Percentiles rank a stretch among this genome's conserved stretches.
Conservation (phyloP, 2,329 filamentous ascomycete genomes). For the Cercospora beticola region DNA sequence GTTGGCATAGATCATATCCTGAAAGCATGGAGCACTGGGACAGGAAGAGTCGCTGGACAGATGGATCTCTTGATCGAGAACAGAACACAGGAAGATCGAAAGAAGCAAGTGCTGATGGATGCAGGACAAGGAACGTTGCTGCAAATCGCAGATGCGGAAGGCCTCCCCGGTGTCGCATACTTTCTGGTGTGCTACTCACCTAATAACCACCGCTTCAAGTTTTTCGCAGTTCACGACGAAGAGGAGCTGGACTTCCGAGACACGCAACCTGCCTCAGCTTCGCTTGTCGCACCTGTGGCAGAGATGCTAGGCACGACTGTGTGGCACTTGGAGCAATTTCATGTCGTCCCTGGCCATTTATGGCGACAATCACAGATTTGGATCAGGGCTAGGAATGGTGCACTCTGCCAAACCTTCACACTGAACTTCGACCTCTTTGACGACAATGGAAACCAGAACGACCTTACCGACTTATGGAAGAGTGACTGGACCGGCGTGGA, state of each 20-base stretch:
- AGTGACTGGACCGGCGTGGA: constrained; percentile 49
- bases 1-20: constrained; percentile 86
- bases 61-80: constrained; percentile 72
- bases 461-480: constrained; percentile 69
- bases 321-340: constrained; percentile 52
- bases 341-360: constrained; percentile 41
- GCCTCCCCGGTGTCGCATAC: constrained; percentile 41
- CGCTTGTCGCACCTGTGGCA: constrained; percentile 62
- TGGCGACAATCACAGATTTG: constrained; percentile 48
- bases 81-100: constrained; percentile 42
- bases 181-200: constrained; percentile 83
- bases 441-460: constrained; percentile 47
- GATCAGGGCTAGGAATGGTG: constrained; percentile 56
- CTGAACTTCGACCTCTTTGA: constrained; percentile 70
- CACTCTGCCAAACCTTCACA: constrained; percentile 64
- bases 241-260: constrained; percentile 22
- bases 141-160: constrained; percentile 56
- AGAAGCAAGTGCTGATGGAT: constrained; percentile 64
- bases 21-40: constrained; percentile 84
- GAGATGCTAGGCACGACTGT: constrained; percentile 53
- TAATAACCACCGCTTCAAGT: constrained; percentile 87
- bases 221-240: constrained; percentile 69
- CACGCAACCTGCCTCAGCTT: constrained; percentile 57
- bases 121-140: constrained; percentile 76
- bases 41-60: constrained; percentile 72